Base-by-base conservation (phyloP, 805 yeast genomes). In the Candida railenensis region DNA sequence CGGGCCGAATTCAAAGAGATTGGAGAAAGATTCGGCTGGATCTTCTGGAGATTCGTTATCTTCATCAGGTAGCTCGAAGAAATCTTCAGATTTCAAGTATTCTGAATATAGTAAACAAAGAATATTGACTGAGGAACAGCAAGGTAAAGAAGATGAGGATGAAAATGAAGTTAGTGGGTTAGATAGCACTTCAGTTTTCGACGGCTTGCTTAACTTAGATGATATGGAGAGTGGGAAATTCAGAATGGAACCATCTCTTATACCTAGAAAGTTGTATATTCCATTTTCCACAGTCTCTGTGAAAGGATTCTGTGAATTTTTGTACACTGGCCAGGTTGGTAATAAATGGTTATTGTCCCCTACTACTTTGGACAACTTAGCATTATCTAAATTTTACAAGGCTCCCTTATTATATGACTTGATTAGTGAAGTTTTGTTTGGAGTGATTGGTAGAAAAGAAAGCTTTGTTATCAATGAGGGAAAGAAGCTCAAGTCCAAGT, bases 251-350 rank as follows among this genome's bases (percentile, higher is more conserved):
- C 83, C 88, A 4, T 62, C 84, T 32, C 69, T 80, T 46, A 73
- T 84, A 33, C 94, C 95, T 14, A 71, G 95, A 49, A 74, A 81
- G 15, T 59, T 87, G 22, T 86, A 83, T 53, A 60, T 87, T 51
- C 94, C 95, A 3, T 85, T 83, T 65, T 61, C 82, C 2, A 80
- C 84, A 1, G 59, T 67, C 1, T 78, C 89, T 0, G 79, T 85
- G 14, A 74, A 74, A 46, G 89, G 89, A 2, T 77, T 86, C 52
- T 70, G 83, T 22, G 94, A 87, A 57, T 87, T 81, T 59, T 69
- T 87, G 46, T 85, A 83, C 56, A 87, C 91, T 3, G 95, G 94
- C 1, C 90, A 86, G 61, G 79, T 87, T 19, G 89, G 89, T 21
- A 80, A 83, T 44, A 83, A 78, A 54, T 86, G 92, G 92, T 64